Base-by-base conservation (phyloP, 83 land plant species). In the Thuja plicata region DNA sequence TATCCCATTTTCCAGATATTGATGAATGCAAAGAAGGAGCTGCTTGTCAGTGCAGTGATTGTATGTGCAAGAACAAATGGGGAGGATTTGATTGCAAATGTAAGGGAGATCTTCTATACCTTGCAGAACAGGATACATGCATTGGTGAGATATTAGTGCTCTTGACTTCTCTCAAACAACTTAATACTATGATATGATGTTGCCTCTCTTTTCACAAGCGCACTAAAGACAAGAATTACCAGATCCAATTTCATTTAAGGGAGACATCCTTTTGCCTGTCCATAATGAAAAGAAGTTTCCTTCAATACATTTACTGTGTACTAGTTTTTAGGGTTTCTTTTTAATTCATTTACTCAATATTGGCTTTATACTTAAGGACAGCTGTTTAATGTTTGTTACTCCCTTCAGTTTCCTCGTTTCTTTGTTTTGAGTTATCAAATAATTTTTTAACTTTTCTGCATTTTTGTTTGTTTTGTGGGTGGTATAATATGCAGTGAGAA, bases 51-150 rank as follows among this genome's bases (percentile, higher is more conserved):
- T 96, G 98, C 88, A 88, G 88, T 66, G 93, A 91, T 54, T 96
- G 98, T 89, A 87, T 55, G 60, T 96, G 97, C 89, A 93, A 93
- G 91, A 94, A 96, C 89, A 94, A 91, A 62, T 96, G 96, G 96
- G 97, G 98, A 81, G 90, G 93, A 86, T 95, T 89, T 87, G 95
- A 95, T 24, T 96, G 98, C 93, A 93, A 91, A 87, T 96, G 98
- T 71, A 90, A 89, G 37, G 95, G 95, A 8, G 66, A 92, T 81
- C 95, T 83, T 85, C 71, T 96, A 11, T 95, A 96, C 89, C 94
- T 96, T 76, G 90, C 84, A 89, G 95, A 91, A 30, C 97, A 96
- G 17, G 98, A 96, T 81, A 92, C 94, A 40, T 96, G 98, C 89
- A 94, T 96, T 24, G 93, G 98, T 95, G 88, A 90, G 96, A 71